These are phyloP conservation scores for Nemania diffusa DNA, from an alignment of 2,329 filamentous ascomycete genomes.

Conservation along the genomic window DNA sequence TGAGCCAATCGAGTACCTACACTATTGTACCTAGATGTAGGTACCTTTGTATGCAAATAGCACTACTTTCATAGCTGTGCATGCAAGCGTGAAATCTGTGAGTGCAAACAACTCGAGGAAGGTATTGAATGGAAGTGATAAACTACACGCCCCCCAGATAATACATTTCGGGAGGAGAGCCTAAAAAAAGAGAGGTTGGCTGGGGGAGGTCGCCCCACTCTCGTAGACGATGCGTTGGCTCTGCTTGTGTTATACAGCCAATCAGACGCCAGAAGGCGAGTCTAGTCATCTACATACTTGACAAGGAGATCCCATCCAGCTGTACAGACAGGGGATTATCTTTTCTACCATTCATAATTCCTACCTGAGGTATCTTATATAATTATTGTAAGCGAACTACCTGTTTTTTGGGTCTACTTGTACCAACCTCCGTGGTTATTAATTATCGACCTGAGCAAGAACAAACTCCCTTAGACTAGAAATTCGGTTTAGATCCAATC, in stretches of 20 bases:
- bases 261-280: constrained; percentile 34
- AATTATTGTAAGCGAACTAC: constrained; percentile 2
- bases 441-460: not conserved
- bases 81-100: constrained; percentile 13
- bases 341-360: not conserved
- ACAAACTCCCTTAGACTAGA: not conserved
- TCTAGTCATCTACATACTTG: constrained; percentile 33
- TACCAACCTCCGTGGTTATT: constrained; percentile 29
- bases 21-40: constrained; percentile 5
- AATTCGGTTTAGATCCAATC: constrained; percentile 18
- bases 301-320: constrained; percentile 31
- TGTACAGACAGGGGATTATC: constrained; percentile 28
- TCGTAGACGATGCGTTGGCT: constrained; percentile 47
- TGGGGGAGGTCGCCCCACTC: constrained; percentile 34
- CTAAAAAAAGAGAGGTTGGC: constrained; percentile 39
- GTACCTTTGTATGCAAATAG: constrained; percentile 17
- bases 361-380: no score
- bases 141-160: not conserved
- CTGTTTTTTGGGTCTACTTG: not conserved
- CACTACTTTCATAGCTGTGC: constrained; percentile 18
- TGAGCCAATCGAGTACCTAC: constrained; percentile 14
- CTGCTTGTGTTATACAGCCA: constrained; percentile 41
- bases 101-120: constrained; percentile 20
- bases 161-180: constrained; percentile 9
- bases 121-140: constrained; percentile 3